These are phyloP conservation scores for Chlamydomonas sp. DNA, from an alignment of 139 green algal genomes.

Conservation along the genomic window DNA sequence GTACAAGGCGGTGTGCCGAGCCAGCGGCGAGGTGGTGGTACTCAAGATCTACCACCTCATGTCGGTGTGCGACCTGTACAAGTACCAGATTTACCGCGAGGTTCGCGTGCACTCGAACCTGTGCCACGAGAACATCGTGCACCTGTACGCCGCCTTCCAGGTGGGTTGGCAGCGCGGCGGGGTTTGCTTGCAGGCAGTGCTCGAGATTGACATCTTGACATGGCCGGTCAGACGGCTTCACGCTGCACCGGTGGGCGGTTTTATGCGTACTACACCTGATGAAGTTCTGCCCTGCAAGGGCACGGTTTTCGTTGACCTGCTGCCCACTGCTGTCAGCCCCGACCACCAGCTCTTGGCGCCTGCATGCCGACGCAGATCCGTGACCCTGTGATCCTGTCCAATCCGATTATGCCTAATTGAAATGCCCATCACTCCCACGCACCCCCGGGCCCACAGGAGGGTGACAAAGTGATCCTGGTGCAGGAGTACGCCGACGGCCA, in stretches of 20 bases:
- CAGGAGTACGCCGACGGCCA: conserved; percentile 68
- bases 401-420: background rate
- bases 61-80: conserved; percentile 65
- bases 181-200: background rate
- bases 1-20: conserved; percentile 66
- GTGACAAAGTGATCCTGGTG: conserved; percentile 55
- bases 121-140: conserved; percentile 68
- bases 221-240: background rate
- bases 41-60: conserved; percentile 65
- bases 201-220: background rate
- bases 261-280: too few relatives aligned
- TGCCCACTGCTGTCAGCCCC: too few relatives aligned
- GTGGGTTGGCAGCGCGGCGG: background rate
- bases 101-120: conserved; percentile 58
- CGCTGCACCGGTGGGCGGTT: too few relatives aligned
- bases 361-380: background rate
- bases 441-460: conserved; percentile 26
- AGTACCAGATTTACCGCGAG: conserved; percentile 73
- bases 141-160: conserved; percentile 63
- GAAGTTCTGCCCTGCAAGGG: too few relatives aligned
- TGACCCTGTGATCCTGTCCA: background rate
- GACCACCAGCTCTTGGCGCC: background rate
- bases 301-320: too few relatives aligned
- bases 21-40: conserved; percentile 54
- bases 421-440: too few relatives aligned